phyloP scores from a whole-genome alignment of 1,139 yeast genomes.

The Geotrichum candidum region DNA sequence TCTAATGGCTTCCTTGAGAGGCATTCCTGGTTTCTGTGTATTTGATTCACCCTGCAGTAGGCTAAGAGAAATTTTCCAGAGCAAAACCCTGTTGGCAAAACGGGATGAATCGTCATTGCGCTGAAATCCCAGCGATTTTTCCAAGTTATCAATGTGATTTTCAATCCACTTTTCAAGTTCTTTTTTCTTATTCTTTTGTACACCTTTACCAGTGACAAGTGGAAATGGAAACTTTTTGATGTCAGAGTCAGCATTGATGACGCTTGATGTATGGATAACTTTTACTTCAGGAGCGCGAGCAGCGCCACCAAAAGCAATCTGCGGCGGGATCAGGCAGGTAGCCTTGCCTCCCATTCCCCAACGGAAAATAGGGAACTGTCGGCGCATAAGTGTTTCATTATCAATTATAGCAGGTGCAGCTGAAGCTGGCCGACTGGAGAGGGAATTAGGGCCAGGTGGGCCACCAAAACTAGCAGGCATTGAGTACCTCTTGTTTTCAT shows the following conservation, averaged over 20 bases:
- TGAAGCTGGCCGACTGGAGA: neutral
- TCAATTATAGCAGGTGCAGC: slow-evolving; percentile 22
- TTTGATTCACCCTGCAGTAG: slow-evolving; percentile 27
- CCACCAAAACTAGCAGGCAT: neutral
- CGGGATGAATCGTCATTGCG: slow-evolving; percentile 17
- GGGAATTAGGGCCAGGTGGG: neutral
- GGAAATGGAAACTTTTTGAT: slow-evolving; percentile 57
- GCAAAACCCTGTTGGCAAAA: slow-evolving; percentile 23
- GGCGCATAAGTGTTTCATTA: slow-evolving; percentile 32
- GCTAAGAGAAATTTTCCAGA: slow-evolving; percentile 32
- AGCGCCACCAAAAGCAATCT: slow-evolving; percentile 31
- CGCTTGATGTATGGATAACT: slow-evolving; percentile 26
- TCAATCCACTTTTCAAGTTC: slow-evolving; percentile 60
- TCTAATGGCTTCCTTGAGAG: slow-evolving; percentile 13
- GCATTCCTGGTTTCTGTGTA: slow-evolving; percentile 15
- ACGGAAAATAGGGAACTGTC: slow-evolving; percentile 74
- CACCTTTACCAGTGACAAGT: slow-evolving; percentile 36
- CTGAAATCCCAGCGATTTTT: slow-evolving; percentile 17
- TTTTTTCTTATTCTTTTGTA: slow-evolving; percentile 49
- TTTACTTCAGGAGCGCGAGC: slow-evolving; percentile 30
- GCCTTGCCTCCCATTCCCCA: slow-evolving; percentile 55
- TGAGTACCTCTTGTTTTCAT: neutral
- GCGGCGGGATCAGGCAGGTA: slow-evolving; percentile 43
- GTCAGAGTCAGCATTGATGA: slow-evolving; percentile 32
- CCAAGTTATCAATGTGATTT: slow-evolving; percentile 18